Conservation (phyloP, 306 rosid species). For the Gastrolobium villosum region DNA sequence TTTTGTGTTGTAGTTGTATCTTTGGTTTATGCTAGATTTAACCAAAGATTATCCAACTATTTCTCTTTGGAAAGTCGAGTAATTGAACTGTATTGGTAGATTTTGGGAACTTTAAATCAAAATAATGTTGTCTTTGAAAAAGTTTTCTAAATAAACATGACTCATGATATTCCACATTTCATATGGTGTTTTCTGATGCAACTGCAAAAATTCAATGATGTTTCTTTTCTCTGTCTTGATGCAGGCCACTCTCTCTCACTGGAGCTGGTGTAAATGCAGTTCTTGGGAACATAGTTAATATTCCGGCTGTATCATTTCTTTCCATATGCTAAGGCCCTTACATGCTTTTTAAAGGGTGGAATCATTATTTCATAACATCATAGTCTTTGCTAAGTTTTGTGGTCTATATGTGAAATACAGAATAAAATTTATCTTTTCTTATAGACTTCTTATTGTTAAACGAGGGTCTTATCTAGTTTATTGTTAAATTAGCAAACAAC, state of each 20-base stretch:
- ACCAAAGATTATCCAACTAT: slow-evolving; percentile 7
- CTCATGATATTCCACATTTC: not conserved
- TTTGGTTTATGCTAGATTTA: slow-evolving; percentile 31
- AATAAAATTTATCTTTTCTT: no score
- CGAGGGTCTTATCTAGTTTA: no score
- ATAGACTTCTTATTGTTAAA: no score
- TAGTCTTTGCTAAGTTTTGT: not conserved
- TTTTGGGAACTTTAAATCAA: slow-evolving; percentile 5
- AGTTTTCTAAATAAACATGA: not conserved
- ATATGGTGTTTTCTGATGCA: not conserved
- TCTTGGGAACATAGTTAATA: slow-evolving; percentile 77
- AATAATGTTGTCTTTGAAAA: slow-evolving; percentile 11
- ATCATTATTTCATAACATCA: slow-evolving; percentile 89
- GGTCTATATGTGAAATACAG: no score
- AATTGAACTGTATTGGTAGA: not conserved
- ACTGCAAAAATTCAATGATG: slow-evolving; percentile 15
- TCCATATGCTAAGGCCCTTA: slow-evolving; percentile 74
- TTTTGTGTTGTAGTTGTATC: slow-evolving; percentile 1
- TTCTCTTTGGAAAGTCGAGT: slow-evolving; percentile 10
- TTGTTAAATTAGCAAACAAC: no score
- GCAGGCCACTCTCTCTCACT: slow-evolving; percentile 77
- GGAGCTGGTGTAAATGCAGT: slow-evolving; percentile 69
- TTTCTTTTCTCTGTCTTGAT: slow-evolving; percentile 17
- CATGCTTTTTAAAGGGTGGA: slow-evolving; percentile 98
- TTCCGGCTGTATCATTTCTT: slow-evolving; percentile 70